These are phyloP conservation scores for Epichloe sp. DNA, from an alignment of 2,329 filamentous ascomycete species.

Conservation along the genomic window DNA sequence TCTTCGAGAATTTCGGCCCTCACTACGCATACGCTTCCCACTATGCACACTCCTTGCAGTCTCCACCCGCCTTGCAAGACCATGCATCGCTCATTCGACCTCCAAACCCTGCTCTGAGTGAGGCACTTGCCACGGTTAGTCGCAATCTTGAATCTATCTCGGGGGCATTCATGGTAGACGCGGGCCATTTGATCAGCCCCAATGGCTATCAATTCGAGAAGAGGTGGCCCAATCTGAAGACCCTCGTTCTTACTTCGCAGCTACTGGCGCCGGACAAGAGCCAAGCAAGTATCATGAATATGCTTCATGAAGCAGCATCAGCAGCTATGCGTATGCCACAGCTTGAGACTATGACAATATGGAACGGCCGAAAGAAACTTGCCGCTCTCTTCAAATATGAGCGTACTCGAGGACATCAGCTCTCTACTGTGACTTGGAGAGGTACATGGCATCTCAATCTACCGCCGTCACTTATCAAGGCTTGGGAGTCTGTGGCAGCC, in stretches of 20 bases:
- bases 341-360: constrained; percentile 19
- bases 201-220: not conserved
- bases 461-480: constrained; percentile 4
- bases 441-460: constrained; percentile 13
- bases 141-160: not conserved
- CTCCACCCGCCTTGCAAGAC: not conserved
- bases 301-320: constrained; percentile 16
- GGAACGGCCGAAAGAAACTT: constrained; percentile 16
- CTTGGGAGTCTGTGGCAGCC: not conserved
- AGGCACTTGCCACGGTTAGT: not conserved
- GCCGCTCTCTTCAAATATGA: constrained; percentile 15
- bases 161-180: not conserved
- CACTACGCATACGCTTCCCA: too few relatives aligned
- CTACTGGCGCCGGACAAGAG: constrained; percentile 4
- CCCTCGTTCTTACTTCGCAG: not conserved
- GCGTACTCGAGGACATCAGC: constrained; percentile 6
- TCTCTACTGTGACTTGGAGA: constrained; percentile 12
- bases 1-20: too few relatives aligned
- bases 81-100: not conserved
- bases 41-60: too few relatives aligned
- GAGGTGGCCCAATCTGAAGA: not conserved
- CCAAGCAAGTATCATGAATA: constrained; percentile 11
- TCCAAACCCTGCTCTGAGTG: not conserved
- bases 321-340: constrained; percentile 16
- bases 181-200: not conserved